phyloP scores from a whole-genome alignment of 352 stramenopile species.

The Pythium aquatile region DNA sequence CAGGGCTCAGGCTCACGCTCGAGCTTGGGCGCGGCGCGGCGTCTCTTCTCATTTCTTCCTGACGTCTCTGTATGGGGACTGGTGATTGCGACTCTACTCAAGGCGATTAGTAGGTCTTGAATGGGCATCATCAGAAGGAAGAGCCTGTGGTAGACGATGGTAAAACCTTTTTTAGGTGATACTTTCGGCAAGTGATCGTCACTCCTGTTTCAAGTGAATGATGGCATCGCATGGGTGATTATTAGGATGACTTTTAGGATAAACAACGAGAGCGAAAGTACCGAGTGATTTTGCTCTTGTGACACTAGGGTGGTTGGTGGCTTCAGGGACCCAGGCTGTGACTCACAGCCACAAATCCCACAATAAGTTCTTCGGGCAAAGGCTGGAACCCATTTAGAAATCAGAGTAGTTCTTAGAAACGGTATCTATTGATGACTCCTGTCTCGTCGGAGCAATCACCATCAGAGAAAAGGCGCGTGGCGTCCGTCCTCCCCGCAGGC shows the following conservation, averaged over 20 bases:
- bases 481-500: no score
- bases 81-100: neutral
- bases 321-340: no score
- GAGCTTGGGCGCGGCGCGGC: neutral
- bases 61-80: neutral
- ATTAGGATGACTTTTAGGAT: neutral
- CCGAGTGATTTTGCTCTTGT: no score
- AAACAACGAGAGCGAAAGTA: no score
- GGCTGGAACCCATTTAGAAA: no score
- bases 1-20: neutral
- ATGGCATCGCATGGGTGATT: neutral
- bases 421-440: no score
- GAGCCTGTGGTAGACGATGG: constrained; percentile 6
- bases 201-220: neutral
- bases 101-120: constrained; percentile 10
- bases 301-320: no score
- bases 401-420: no score
- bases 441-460: no score
- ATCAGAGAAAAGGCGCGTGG: no score
- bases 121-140: constrained; percentile 9
- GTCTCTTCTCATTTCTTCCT: constrained; percentile 4
- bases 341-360: no score
- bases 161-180: neutral
- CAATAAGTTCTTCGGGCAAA: no score
- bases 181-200: neutral